Evolutionary conservation across 2,329 filamentous ascomycete species (phyloP), one percentile per base, ranked within the genome.

Genomic region (Thelonectria rubi): DNA sequence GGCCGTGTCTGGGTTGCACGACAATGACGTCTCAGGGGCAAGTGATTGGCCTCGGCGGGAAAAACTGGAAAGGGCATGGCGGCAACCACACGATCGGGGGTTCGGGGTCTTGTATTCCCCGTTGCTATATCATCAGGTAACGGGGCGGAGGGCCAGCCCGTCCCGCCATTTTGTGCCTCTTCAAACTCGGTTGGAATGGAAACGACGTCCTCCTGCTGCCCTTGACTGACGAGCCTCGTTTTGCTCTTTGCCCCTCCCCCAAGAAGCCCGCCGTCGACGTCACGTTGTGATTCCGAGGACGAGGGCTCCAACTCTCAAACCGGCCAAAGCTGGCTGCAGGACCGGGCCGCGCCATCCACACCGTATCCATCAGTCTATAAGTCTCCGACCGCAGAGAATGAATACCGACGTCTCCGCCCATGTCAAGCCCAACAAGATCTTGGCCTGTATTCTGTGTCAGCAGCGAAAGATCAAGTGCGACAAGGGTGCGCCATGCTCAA

Each of bases 101-200:
- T 57, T 57, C 55, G 55, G 55, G 55, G 37, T 57, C 55, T 57
- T 57, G 21, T 50, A 50, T 43, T 57, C 55, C 55, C 55, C 55
- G 55, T 40, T 15, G 34, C n/a, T 32, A n/a, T 18, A 43, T 43
- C 34, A 37, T 37, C 34, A 8, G 12, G 12, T 15, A 5, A 6
- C 12, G 34, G 12, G 34, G 30, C 20, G 26, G 26, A 8, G 26
- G 26, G 26, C 26, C 10, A 17, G 12, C 5, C 15, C 10, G 39
- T 17, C 39, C 20, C 45, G 21, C 12, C 47, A 21, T 49, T n/a
- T 34, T 9, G 6, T 6, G 45, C 30, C 14, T 21, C 40, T 55
- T 46, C 46, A 47, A 46, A 43, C 24, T 57, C 32, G 48, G 55
- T 9, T 21, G 26, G 26, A 9, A 30, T 30, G 26, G 26, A 30